phyloP scores from a whole-genome alignment of 2,329 filamentous ascomycete genomes.

The Daldinia sp. region DNA sequence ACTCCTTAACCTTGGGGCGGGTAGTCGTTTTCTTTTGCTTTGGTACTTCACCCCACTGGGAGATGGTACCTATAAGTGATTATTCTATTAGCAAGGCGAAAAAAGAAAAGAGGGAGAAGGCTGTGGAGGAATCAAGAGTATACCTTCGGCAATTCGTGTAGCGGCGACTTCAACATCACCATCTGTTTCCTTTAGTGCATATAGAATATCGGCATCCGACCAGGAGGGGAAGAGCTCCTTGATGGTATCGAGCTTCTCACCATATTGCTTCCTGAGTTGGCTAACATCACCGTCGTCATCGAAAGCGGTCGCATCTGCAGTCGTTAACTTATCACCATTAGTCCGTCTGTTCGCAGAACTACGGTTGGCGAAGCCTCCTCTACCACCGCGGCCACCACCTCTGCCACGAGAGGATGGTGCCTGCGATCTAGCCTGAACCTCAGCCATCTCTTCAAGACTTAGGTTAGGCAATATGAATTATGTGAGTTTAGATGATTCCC shows the following conservation, averaged over 20 bases:
- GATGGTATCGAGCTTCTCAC: constrained; percentile 78
- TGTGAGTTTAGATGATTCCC: constrained; percentile 41
- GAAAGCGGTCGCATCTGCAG: constrained; percentile 64
- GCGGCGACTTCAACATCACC: constrained; percentile 79
- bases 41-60: constrained; percentile 85
- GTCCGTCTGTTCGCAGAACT: constrained; percentile 61
- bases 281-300: constrained; percentile 90
- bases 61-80: constrained; percentile 69
- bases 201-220: constrained; percentile 94
- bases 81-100: constrained; percentile 42
- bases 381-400: constrained; percentile 86
- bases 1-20: constrained; percentile 76
- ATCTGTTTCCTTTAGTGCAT: constrained; percentile 87
- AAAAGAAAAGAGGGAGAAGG: neutral
- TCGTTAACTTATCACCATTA: constrained; percentile 76
- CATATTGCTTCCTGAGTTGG: constrained; percentile 90
- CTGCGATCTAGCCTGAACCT: constrained; percentile 81
- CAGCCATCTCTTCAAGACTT: constrained; percentile 79
- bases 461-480: constrained; percentile 46
- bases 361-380: constrained; percentile 75
- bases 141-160: constrained; percentile 82
- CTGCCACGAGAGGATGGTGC: constrained; percentile 82
- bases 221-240: constrained; percentile 95
- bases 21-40: constrained; percentile 79
- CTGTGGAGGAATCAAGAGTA: constrained; percentile 32